These are phyloP conservation scores for Zelonia costaricensis DNA, from an alignment of 208 protist species.

Conservation along the genomic window DNA sequence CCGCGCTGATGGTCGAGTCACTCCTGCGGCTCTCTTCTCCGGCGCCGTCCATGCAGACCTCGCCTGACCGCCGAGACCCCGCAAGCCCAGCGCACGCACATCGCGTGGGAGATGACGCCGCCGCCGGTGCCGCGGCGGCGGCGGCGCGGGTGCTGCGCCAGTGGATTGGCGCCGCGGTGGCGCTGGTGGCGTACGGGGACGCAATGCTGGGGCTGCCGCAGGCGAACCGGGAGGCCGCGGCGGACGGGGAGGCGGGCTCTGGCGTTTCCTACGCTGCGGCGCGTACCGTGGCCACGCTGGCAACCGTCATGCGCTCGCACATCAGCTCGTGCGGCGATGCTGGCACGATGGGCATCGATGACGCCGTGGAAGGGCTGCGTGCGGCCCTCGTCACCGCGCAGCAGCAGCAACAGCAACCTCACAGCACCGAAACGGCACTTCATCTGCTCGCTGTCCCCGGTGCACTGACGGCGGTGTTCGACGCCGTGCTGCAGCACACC, in stretches of 20 bases:
- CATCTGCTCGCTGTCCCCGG: no score
- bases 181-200: slow-evolving; percentile 25
- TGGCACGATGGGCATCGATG: neutral
- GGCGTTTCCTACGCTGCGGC: neutral
- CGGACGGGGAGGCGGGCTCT: neutral
- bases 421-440: neutral
- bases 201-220: slow-evolving; percentile 4
- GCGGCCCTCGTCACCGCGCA: neutral
- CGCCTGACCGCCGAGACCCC: neutral
- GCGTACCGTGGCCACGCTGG: slow-evolving; percentile 1
- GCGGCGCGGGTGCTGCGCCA: slow-evolving; percentile 5
- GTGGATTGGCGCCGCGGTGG: slow-evolving; percentile 12
- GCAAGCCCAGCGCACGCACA: neutral
- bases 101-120: no score
- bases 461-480: no score
- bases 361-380: neutral
- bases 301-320: slow-evolving; percentile 4
- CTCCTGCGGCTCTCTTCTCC: slow-evolving; percentile 6
- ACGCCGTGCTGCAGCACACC: no score
- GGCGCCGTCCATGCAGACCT: no score
- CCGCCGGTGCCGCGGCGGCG: neutral
- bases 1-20: neutral
- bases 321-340: neutral
- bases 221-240: no score
- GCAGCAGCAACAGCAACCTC: neutral